Base-by-base conservation (phyloP, 2,329 filamentous ascomycete genomes). In the Penicillium palitans region DNA sequence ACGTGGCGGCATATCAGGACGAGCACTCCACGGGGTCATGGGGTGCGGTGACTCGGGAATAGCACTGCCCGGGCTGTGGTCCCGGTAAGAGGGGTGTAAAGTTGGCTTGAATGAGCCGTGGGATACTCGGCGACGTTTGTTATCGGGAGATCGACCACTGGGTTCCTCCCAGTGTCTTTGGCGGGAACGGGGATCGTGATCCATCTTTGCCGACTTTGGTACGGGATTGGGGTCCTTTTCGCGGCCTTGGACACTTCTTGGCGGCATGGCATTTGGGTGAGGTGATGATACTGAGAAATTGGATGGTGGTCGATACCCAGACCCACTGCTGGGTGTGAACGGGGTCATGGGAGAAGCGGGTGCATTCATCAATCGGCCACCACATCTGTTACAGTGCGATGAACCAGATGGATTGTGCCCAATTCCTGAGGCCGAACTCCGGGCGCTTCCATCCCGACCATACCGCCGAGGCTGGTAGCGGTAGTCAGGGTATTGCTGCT, bases 401-500 rank as follows among this genome's bases (percentile, higher is more conserved):
- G 71, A 70, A 13, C 75, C 73, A 15, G 70, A 65, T 55, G 72
- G 68, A 37, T 75, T 76, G 62, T 72, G 70, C 52, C 67, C 74
- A 48, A 76, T 72, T 1, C 71, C 69, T 8, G 74, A 70, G 15
- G 67, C 69, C 8, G 67, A 45, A 42, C 65, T 73, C 42, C 75
- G 76, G 58, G 72, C 70, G 57, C 71, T 78, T 13, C 76, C 76
- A 63, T 84, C 85, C 37, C 90, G 85, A 21, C 78, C 78, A 57
- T 81, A 83, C 33, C 90, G 84, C 25, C 90, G 88, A 37, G 95
- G 95, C 73, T 96, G 91, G 72, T 98, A 99, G 62, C 92, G 87
- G 77, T 99, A 99, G 65, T 91, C 89, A 2, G 95, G 95, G 73
- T 97, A 96, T 76, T 93, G 90, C 63, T 88, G 87, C 70, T 91